Evolutionary conservation across 2,329 filamentous ascomycete species (phyloP).

Genomic region (Curvularia hawaiiensis): DNA sequence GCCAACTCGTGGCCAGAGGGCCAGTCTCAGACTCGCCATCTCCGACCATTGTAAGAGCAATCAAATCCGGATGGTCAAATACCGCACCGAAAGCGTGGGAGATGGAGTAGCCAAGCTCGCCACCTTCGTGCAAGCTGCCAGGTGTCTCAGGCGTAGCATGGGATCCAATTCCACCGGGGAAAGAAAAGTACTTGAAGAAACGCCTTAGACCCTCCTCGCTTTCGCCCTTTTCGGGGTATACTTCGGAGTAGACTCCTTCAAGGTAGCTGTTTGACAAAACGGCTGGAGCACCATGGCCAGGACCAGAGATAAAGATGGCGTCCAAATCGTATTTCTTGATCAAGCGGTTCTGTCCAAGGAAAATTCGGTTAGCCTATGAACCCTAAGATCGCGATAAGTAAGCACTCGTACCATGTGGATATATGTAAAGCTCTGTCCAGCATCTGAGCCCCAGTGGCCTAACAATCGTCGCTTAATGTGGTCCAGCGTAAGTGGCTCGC

Average conservation of each 20-base stretch:
- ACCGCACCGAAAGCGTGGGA: conserved; percentile 80
- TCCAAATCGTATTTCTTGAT: conserved; percentile 81
- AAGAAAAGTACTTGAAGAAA: conserved; percentile 85
- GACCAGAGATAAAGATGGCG: conserved; percentile 74
- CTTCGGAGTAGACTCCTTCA: conserved; percentile 77
- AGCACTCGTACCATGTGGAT: conserved; percentile 67
- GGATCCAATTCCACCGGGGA: conserved; percentile 77
- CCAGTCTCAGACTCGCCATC: conserved; percentile 84
- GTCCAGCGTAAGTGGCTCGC: conserved; percentile 69
- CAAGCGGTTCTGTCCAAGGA: conserved; percentile 61
- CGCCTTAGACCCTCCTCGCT: conserved; percentile 70
- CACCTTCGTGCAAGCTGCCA: conserved; percentile 77
- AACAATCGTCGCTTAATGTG: conserved; percentile 76
- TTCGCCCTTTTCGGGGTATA: conserved; percentile 75
- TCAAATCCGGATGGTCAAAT: conserved; percentile 75
- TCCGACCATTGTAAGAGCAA: conserved; percentile 77
- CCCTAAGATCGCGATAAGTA: not conserved
- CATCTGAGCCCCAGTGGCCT: conserved; percentile 79
- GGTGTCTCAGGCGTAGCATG: conserved; percentile 81
- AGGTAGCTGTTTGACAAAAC: conserved; percentile 78
- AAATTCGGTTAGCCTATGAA: not conserved
- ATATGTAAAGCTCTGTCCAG: conserved; percentile 81
- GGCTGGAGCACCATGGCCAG: conserved; percentile 78
- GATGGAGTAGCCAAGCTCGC: conserved; percentile 80
- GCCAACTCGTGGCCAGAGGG: conserved; percentile 78